Evolutionary conservation across 2,329 filamentous ascomycete species (phyloP).

Genomic region (Ambrosiella cleistominuta): DNA sequence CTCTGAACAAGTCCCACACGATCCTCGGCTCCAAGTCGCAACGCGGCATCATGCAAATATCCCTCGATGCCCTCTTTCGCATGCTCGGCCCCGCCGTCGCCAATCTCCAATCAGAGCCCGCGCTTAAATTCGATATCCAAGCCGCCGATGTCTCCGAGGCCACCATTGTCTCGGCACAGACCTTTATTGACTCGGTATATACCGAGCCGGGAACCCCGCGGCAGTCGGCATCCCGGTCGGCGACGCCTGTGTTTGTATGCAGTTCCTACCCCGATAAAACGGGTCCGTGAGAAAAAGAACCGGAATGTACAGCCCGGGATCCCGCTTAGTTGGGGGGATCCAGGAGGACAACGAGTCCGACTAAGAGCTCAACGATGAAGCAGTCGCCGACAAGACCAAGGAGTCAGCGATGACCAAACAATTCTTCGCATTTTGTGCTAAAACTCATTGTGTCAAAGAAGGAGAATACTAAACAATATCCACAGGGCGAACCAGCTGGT

Average conservation of each 20-base stretch:
- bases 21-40: slow-evolving; percentile 78
- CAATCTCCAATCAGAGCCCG: slow-evolving; percentile 37
- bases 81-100: slow-evolving; percentile 59
- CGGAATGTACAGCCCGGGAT: too few relatives aligned
- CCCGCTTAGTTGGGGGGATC: too few relatives aligned
- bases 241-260: slow-evolving; percentile 42
- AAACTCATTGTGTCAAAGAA: too few relatives aligned
- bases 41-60: slow-evolving; percentile 78
- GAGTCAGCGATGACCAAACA: too few relatives aligned
- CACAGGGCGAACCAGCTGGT: slow-evolving; percentile 20
- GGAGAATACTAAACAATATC: slow-evolving; percentile 13
- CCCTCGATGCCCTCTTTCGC: slow-evolving; percentile 76
- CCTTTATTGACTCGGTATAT: slow-evolving; percentile 66
- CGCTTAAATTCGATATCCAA: slow-evolving; percentile 55
- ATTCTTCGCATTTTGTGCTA: too few relatives aligned
- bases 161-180: slow-evolving; percentile 51
- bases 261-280: too few relatives aligned
- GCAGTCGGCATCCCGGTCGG: slow-evolving; percentile 39
- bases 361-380: too few relatives aligned
- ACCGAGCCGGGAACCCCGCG: slow-evolving; percentile 32
- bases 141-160: slow-evolving; percentile 69
- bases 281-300: too few relatives aligned
- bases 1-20: slow-evolving; percentile 61
- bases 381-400: too few relatives aligned
- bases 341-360: too few relatives aligned